Conservation (phyloP, 1,139 yeast species). For the Debaryomyces sp. region DNA sequence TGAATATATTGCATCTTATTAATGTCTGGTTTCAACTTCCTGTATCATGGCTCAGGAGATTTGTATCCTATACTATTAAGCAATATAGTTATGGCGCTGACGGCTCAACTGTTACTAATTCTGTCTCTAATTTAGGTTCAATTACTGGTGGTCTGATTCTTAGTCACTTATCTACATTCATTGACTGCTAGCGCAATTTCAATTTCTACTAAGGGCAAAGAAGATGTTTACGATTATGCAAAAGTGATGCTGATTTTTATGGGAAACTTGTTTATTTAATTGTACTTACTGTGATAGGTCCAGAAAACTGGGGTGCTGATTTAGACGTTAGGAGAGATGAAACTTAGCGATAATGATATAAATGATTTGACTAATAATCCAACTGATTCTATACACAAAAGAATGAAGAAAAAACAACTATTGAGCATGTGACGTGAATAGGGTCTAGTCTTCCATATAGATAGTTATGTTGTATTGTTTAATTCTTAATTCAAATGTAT, state of each 20-base stretch:
- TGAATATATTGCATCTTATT: slow-evolving; percentile 39
- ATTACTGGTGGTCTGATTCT: slow-evolving; percentile 37
- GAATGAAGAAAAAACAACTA: not conserved
- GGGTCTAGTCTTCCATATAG: not conserved
- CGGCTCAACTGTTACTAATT: slow-evolving; percentile 38
- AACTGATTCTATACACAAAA: not conserved
- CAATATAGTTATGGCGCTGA: slow-evolving; percentile 31
- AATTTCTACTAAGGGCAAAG: slow-evolving; percentile 11
- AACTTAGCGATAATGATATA: slow-evolving; percentile 1
- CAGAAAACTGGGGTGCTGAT: slow-evolving; percentile 58
- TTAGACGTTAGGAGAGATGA: slow-evolving; percentile 8
- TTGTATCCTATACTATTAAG: slow-evolving; percentile 40
- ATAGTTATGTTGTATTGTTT: not conserved
- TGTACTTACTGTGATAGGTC: slow-evolving; percentile 64
- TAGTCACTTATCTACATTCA: slow-evolving; percentile 47
- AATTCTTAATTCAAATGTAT: not conserved
- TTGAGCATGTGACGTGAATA: not conserved
- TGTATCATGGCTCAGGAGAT: slow-evolving; percentile 45
- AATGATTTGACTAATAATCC: slow-evolving; percentile 19
- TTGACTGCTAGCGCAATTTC: too few species aligned
- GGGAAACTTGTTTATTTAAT: slow-evolving; percentile 74
- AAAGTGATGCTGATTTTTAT: slow-evolving; percentile 80
- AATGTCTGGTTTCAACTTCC: slow-evolving; percentile 47
- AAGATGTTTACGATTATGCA: slow-evolving; percentile 50
- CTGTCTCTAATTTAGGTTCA: slow-evolving; percentile 44